Evolutionary conservation across 306 rosid species (phyloP).

Genomic region (Rosa lucieae): DNA sequence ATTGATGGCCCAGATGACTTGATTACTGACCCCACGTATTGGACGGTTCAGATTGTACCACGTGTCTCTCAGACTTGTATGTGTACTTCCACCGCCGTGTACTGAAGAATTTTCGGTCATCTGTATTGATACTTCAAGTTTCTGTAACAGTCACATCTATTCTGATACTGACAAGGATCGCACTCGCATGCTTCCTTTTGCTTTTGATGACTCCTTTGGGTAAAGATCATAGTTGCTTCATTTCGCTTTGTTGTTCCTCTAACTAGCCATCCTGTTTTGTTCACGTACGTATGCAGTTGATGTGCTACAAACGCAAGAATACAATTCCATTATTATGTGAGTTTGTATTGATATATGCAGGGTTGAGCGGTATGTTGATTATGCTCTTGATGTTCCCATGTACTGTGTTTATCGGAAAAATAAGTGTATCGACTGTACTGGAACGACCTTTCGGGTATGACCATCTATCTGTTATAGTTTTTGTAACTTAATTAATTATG

Average conservation of each 20-base stretch:
- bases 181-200: slow-evolving; percentile 94
- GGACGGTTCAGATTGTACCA: no score
- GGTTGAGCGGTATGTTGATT: slow-evolving; percentile 89
- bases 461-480: slow-evolving; percentile 33
- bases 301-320: no score
- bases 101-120: no score
- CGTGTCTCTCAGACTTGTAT: no score
- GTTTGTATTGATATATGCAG: slow-evolving; percentile 42
- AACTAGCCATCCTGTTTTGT: not conserved
- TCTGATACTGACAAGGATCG: slow-evolving; percentile 86
- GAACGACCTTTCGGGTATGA: slow-evolving; percentile 83
- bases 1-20: no score
- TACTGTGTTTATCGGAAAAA: slow-evolving; percentile 78
- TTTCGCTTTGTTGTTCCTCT: no score
- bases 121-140: slow-evolving; percentile 22
- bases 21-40: no score
- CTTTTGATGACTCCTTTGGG: slow-evolving; percentile 88
- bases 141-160: slow-evolving; percentile 74
- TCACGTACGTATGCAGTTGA: no score
- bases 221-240: slow-evolving; percentile 15
- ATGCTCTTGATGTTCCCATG: slow-evolving; percentile 97
- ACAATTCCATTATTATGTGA: not conserved
- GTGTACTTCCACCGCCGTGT: no score
- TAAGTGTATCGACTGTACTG: slow-evolving; percentile 77
- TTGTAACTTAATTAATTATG: not conserved